phyloP scores from a whole-genome alignment of 139 green algal genomes.

The Dunaliella sp. region DNA sequence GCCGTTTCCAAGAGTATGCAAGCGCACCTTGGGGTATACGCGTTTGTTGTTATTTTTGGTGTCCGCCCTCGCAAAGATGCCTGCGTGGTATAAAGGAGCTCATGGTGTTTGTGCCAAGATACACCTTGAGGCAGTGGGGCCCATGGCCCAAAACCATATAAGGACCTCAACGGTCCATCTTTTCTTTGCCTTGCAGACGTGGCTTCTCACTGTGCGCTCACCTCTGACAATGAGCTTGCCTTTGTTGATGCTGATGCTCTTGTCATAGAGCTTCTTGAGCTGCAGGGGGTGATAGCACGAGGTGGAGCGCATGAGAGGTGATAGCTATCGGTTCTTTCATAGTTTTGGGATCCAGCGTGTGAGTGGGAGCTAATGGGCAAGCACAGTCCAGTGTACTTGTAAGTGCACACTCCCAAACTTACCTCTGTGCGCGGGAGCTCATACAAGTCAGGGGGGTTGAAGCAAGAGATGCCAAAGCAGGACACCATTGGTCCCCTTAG shows the following conservation, averaged over 20 bases:
- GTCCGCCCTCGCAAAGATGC: conserved; percentile 61
- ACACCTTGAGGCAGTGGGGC: background rate
- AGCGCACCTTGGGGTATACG: conserved; percentile 59
- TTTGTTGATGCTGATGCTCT: conserved; percentile 48
- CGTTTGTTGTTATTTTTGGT: conserved; percentile 65
- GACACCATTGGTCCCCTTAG: no score
- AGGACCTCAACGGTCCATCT: no score
- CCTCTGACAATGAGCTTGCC: conserved; percentile 60
- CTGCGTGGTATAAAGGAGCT: conserved; percentile 20
- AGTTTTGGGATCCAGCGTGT: background rate
- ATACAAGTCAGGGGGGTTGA: no score
- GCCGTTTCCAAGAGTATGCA: background rate
- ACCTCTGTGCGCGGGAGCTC: background rate
- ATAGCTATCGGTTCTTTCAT: conserved; percentile 19
- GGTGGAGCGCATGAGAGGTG: background rate
- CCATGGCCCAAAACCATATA: no score
- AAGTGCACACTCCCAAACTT: no score
- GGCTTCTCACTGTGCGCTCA: no score
- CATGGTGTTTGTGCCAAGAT: background rate
- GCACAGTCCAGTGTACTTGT: no score
- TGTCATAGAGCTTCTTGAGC: conserved; percentile 53
- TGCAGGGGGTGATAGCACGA: conserved; percentile 30
- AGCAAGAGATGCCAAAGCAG: no score
- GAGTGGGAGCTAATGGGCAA: no score
- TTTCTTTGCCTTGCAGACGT: no score